Evolutionary conservation across 1,284 basidiomycete genomes (phyloP), one percentile per base, ranked within the genome.

Genomic region (Grifola frondosa): DNA sequence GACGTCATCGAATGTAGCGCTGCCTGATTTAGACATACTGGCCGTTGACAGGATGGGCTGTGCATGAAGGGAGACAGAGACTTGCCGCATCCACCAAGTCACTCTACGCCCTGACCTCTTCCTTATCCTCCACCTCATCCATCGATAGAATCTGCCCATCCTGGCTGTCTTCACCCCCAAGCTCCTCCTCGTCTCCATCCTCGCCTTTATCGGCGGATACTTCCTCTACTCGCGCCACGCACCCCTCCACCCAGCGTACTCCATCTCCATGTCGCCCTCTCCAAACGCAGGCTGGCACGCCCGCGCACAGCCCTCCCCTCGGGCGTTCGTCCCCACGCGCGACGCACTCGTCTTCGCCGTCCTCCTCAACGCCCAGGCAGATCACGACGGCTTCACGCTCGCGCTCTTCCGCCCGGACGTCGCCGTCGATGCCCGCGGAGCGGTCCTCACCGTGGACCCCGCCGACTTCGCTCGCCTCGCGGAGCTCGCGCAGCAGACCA

Each of bases 331-430:
- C 5, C 71, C 70, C 17, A 50, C 62, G 6, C 61, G 59, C 37
- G 57, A 59, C 8, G 49, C 53, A 1, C 62, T 75, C 31, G 52
- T 58, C 24, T 61, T 74, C 31, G 64, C 62, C 5, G 66, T 68
- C 22, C 61, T 73, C 11, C 61, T 64, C 22, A 71, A 70, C 52
- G 60, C 66, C 1, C 70, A 59, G 10, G 65, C 63, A 3, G 66
- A 70, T 32, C 62, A 58, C 7, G 64, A 71, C 35, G 71, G 69
- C 24, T 71, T 76, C 54, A 70, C 69, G 0, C 57, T 73, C 24
- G 70, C 73, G 6, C 50, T 76, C 3, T 75, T 76, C 60, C 51
- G 60, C 32, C 56, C 58, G 2, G 53, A 61, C 41, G 52, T 73
- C 38, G 71, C 68, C 3, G 61, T 76, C 24, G 70, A 74, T 48